Evolutionary conservation across 2,329 filamentous ascomycete genomes (phyloP), one percentile per base, ranked within the genome.

Genomic region (Talaromyces sp.): DNA sequence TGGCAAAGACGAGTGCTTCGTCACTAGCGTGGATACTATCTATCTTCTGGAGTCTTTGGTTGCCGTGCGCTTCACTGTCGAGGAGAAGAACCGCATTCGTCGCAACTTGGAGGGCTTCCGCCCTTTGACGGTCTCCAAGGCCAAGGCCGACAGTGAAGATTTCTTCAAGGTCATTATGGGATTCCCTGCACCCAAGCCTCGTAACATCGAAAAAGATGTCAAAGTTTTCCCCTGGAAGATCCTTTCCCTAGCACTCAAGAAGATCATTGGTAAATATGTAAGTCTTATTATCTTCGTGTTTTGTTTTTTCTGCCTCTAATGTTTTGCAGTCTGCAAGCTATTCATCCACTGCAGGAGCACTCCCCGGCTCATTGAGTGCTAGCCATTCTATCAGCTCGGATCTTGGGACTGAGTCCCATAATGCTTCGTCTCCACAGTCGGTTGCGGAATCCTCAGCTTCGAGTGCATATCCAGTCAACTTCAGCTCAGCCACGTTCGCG

Each of bases 131-230:
- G 93, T 99, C 19, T 97, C 93, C 71, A 99, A 99, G 79, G 88
- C 89, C 65, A 97, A 96, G 79, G 75, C 88, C 1, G 94, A 98
- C 67, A 97, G 91, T 75, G 94, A 98, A 77, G 92, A 96, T 64
- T 98, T 98, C 78, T 98, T 98, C 88, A 97, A 97, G 81, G 86
- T 97, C 72, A 98, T 99, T 80, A 99, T 99, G 95, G 92, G 88
- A 1, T 98, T 98, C 75, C 92, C 93, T 13, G 91, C 90, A 67
- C 95, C 95, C 1, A 98, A 98, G 79, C 95, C 95, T 19, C 86
- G 95, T 68, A 97, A 98, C 75, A 99, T 99, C 69, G 95, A 98
- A 82, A 99, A 99, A 81, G 94, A 98, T 74, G 93, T 99, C 75
- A 99, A 99, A 81, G 95, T 98, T 13, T 99, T 98, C 74, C 90